Evolutionary conservation across 1,284 basidiomycete genomes (phyloP), one percentile per base, ranked within the genome.

Genomic region (Tylopilus sp.): DNA sequence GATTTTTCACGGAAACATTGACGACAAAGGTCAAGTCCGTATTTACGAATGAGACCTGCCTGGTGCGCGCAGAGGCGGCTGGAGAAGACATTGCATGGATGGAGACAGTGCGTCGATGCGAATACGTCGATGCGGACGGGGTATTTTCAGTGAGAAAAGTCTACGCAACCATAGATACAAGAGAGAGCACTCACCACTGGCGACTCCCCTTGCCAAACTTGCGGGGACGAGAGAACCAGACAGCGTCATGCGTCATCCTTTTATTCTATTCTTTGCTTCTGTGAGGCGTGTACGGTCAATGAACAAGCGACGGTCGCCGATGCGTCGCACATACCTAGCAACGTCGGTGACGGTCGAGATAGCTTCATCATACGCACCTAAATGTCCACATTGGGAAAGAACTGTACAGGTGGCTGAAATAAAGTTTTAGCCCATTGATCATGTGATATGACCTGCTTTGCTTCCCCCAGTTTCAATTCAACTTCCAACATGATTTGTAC

Each of bases 1-100:
- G 91, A 82, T 77, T 94, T 94, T 79, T 97, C 94, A 65, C 94
- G 89, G 89, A 97, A 97, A 77, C 93, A 97, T 75, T 97, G 93
- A 73, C 93, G 89, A 80, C 93, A 97, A 64, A 96, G 88, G 77
- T 96, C 91, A 66, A 97, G 83, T 52, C 92, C 92, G 75, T 92
- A 92, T 73, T 91, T 91, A 71, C 87, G 89, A 75, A 97, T 92
- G 71, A 97, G 84, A 88, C 93, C 93, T 65, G 92, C 93, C 73
- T 91, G 89, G 76, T 97, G 93, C 42, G 90, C 88, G 70, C 93
- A 97, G 69, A 93, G 89, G 69, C 94, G 92, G 82, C 91, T 93
- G 46, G 28, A 38, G 41, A 12, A 4, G 33, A 6, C 21, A 23
- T 23, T 23, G 21, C 21, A 6, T 23, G 21, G 6, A 3, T 6